These are phyloP conservation scores for Cryptosporidium bovis DNA, from an alignment of 169 alveolate genomes.

Conservation along the genomic window DNA sequence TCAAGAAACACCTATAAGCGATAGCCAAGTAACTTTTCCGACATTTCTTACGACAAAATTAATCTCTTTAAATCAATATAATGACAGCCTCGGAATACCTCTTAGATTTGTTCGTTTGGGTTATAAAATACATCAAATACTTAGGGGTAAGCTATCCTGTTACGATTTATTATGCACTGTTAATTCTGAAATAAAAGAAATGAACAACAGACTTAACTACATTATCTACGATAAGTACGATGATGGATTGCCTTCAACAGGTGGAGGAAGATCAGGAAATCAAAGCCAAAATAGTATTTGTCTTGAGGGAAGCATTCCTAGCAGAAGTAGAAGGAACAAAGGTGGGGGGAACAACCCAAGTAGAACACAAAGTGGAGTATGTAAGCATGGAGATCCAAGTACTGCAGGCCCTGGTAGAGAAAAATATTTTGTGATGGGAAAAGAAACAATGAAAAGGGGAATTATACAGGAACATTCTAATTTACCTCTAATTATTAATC, in stretches of 20 bases:
- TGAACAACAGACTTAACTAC: conserved; percentile 5
- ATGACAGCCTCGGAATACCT: background rate
- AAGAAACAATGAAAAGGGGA: no score
- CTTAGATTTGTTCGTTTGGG: conserved; percentile 33
- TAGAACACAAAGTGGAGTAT: background rate
- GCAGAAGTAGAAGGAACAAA: conserved; percentile 1
- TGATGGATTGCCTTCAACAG: no score
- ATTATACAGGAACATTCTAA: background rate
- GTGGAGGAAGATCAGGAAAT: no score
- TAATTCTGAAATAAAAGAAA: conserved; percentile 36
- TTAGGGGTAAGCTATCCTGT: conserved; percentile 1
- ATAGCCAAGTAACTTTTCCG: background rate
- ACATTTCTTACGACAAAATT: conserved; percentile 7
- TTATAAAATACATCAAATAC: conserved; percentile 29
- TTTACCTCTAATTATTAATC: conserved; percentile 39
- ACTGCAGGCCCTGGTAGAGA: no score
- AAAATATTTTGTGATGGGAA: no score
- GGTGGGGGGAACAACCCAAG: background rate
- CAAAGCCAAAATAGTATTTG: background rate
- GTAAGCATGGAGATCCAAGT: no score
- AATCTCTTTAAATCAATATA: conserved; percentile 3
- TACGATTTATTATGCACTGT: conserved; percentile 29
- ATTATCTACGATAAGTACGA: no score
- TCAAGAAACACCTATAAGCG: background rate
- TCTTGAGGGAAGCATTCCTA: background rate